Base-by-base conservation (phyloP, 768 basidiomycete species). In the Rhodotorula toruloides region DNA sequence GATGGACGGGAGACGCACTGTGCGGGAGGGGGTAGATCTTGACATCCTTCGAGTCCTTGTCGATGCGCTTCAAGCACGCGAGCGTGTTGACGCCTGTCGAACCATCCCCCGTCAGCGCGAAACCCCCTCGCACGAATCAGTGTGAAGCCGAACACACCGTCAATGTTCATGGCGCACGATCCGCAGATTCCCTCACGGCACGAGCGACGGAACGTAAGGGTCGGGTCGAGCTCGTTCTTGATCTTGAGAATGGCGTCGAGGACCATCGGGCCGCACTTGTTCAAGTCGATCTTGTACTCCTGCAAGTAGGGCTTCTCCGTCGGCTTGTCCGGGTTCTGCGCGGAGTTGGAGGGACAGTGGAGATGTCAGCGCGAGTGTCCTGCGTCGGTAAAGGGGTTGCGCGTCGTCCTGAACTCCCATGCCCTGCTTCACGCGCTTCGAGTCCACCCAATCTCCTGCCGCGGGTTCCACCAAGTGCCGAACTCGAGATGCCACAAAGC, bases 1-100 rank as follows among this genome's bases (percentile, higher is more conserved):
- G 53, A 19, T 40, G 44, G 12, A n/a, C 27, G 22, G 37, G n/a
- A n/a, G n/a, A 83, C 90, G 68, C 65, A 96, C 94, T 97, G 81
- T 98, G 94, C 21, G 94, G 94, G 34, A 99, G 83, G 31, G 94
- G 94, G 78, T 99, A 99, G 72, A 99, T 86, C 83, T 97, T 98
- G 71, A 84, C 79, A 73, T 88, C 86, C 78, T 88, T 89, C 64
- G 79, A 74, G 66, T 84, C 82, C 73, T 91, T 83, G 80, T 94
- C 90, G 75, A 98, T 98, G 58, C 92, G 83, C 82, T 93, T 97
- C 59, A 98, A 82, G 79, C 96, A 99, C 16, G 94, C 93, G 66
- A 99, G 86, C 7, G 96, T 98, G 82, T 99, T 99, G 65, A 79
- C 77, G 67, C 68, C 68, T 64, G 52, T 6, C 17, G 42, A 14